Evolutionary conservation across 805 yeast species (phyloP).

Genomic region (Geotrichum ghanense): DNA sequence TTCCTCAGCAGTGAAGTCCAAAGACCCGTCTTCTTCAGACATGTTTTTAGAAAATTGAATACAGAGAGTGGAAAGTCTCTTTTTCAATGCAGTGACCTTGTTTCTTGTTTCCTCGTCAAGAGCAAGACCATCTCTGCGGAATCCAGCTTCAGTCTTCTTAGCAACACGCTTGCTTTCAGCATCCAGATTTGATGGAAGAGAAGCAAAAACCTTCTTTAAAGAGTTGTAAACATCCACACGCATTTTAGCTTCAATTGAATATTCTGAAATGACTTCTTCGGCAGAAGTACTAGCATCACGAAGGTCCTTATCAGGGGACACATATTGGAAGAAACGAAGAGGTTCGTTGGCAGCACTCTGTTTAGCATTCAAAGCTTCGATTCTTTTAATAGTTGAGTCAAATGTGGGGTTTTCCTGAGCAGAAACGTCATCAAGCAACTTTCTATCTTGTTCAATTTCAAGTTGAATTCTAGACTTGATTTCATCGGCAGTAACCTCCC

Average conservation of each 20-base stretch:
- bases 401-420: conserved; percentile 38
- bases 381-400: conserved; percentile 44
- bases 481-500: conserved; percentile 49
- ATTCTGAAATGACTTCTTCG: conserved; percentile 44
- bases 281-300: conserved; percentile 63
- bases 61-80: conserved; percentile 45
- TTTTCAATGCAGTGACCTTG: conserved; percentile 45
- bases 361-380: conserved; percentile 40
- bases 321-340: conserved; percentile 61
- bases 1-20: conserved; percentile 51
- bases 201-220: conserved; percentile 40
- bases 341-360: conserved; percentile 36
- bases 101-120: conserved; percentile 44
- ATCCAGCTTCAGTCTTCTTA: conserved; percentile 44
- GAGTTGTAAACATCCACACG: conserved; percentile 57
- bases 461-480: conserved; percentile 33
- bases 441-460: conserved; percentile 33
- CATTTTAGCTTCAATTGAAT: conserved; percentile 49
- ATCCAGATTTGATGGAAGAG: conserved; percentile 27
- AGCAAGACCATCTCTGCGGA: conserved; percentile 58
- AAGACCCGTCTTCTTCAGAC: conserved; percentile 57
- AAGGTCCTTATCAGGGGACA: conserved; percentile 49
- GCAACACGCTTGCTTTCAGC: conserved; percentile 47
- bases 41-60: conserved; percentile 51
- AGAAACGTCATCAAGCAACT: conserved; percentile 45